Evolutionary conservation across 2,329 filamentous ascomycete genomes (phyloP).

Genomic region (Exutisphaerella laricina): DNA sequence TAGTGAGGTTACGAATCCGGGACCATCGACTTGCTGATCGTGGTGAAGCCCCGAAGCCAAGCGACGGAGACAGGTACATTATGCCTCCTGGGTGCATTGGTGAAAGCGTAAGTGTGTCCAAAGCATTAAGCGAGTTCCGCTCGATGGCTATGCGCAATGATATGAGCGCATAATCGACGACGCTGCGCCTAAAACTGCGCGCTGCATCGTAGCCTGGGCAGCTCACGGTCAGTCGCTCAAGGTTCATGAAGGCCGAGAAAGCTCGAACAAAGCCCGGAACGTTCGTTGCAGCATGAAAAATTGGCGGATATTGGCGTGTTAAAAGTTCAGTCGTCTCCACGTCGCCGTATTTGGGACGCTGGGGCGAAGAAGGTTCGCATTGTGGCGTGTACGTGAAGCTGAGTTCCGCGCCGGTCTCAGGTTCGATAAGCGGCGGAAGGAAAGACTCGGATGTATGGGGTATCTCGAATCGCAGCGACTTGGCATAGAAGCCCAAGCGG

Average conservation of each 20-base stretch:
- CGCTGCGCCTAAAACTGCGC: conserved; percentile 67
- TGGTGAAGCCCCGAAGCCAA: conserved; percentile 69
- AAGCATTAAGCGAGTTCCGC: conserved; percentile 58
- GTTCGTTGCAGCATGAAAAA: conserved; percentile 87
- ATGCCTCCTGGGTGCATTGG: conserved; percentile 71
- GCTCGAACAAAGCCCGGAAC: conserved; percentile 76
- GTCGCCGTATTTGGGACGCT: conserved; percentile 70
- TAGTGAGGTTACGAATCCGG: conserved; percentile 68
- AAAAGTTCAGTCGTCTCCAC: conserved; percentile 73
- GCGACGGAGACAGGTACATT: conserved; percentile 68
- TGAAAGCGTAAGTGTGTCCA: conserved; percentile 66
- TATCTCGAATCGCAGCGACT: conserved; percentile 71
- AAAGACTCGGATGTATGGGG: conserved; percentile 74
- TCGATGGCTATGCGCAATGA: conserved; percentile 80
- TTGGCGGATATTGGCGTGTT: conserved; percentile 77
- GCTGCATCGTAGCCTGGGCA: conserved; percentile 64
- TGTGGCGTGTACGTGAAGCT: conserved; percentile 78
- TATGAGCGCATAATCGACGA: conserved; percentile 84
- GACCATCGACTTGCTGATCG: conserved; percentile 67
- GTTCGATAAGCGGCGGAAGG: conserved; percentile 76
- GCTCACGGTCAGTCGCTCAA: conserved; percentile 68
- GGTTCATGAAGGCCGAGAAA: conserved; percentile 60
- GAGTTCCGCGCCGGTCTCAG: conserved; percentile 68
- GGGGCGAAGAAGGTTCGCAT: conserved; percentile 52
- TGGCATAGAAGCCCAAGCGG: conserved; percentile 71